Base-by-base conservation (phyloP, 192 early-diverging fungal species). In the Neocallimastix lanati region DNA sequence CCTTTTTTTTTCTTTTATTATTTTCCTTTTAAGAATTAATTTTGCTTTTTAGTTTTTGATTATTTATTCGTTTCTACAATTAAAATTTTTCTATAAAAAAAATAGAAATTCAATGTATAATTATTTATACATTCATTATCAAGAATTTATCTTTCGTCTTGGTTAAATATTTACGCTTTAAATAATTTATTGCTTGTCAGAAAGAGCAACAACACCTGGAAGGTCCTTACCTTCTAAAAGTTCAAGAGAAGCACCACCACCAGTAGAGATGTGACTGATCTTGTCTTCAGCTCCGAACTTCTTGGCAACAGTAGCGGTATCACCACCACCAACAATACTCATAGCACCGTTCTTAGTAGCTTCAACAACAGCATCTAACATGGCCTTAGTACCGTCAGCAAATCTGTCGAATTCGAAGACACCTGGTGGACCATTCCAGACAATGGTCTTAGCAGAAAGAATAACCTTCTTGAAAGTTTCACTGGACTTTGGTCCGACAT, bases 331-430 rank as follows among this genome's bases (percentile, higher is more conserved):
- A 82, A 96, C 92, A 82, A 99, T 97, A 29, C 93, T 93, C 78
- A 89, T 92, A 36, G 95, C 94, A 83, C 84, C 83, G 12, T 91
- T 88, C 36, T 93, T 86, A 80, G 93, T 94, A 28, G 93, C 95
- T 78, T 88, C 86, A 77, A 93, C 91, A 38, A 95, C 92, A 29
- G 95, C 96, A 80, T 97, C 93, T 83, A 99, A 87, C 33, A 91
- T 88, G 29, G 86, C 80, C 85, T 91, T 93, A 80, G 97, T 97
- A 77, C 97, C 96, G 4, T 80, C 82, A 27, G 93, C 92, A 83
- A 99, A 99, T 83, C 92, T 93, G n/a, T 89, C 94, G 84, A 93
- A 97, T 88, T 99, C 97, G 86, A 99, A 99, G 37, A 99, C 97
- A 82, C 97, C 97, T 82, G 94, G 91, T 76, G 96, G 96, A 36